These are phyloP conservation scores for Pilobolus umbonatus DNA, from an alignment of 192 early-diverging fungal genomes.

Conservation along the genomic window DNA sequence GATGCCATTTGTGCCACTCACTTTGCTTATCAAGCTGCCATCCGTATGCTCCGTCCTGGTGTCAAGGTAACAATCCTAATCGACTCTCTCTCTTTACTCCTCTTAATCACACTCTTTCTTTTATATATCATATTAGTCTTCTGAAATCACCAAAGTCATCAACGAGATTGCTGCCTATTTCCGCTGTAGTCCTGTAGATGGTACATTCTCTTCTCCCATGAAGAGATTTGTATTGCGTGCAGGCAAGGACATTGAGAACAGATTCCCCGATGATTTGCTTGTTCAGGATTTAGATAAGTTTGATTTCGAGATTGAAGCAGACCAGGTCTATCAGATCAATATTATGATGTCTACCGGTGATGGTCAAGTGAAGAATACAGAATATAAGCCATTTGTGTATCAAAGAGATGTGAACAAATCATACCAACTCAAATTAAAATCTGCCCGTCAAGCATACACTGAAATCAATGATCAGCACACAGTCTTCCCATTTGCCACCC, in stretches of 20 bases:
- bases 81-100: no score
- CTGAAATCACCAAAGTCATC: conserved; percentile 58
- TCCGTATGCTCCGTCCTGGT: conserved; percentile 77
- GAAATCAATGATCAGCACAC: conserved; percentile 56
- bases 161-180: conserved; percentile 52
- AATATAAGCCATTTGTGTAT: conserved; percentile 56
- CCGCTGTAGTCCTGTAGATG: conserved; percentile 63
- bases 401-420: conserved; percentile 69
- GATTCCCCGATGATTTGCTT: conserved; percentile 49
- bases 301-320: conserved; percentile 65
- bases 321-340: conserved; percentile 71
- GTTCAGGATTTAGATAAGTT: conserved; percentile 37
- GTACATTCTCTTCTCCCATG: conserved; percentile 64
- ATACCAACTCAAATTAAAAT: conserved; percentile 67
- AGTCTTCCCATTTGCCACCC: conserved; percentile 74
- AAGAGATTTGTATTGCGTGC: conserved; percentile 71
- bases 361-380: conserved; percentile 50
- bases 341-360: conserved; percentile 62
- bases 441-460: conserved; percentile 57
- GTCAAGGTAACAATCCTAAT: conserved; percentile 43
- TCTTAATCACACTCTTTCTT: neutral
- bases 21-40: conserved; percentile 74
- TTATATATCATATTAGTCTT: conserved; percentile 19
- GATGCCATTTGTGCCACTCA: conserved; percentile 64
- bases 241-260: conserved; percentile 55